Evolutionary conservation across 306 rosid species (phyloP).

Genomic region (Phaseolus lunatus): DNA sequence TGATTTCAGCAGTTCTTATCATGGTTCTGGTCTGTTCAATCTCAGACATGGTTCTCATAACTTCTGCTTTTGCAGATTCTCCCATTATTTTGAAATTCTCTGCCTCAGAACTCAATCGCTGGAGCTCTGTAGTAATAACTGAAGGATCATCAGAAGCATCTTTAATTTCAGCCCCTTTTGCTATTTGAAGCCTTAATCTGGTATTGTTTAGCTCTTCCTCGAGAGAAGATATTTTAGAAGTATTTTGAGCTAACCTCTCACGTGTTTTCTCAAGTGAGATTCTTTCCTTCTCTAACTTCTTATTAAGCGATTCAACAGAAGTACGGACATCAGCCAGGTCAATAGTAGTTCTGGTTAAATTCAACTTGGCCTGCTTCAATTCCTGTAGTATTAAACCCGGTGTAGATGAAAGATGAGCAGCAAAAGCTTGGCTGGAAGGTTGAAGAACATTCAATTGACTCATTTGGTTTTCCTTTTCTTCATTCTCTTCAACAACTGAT

Average conservation of each 20-base stretch:
- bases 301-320: conserved; percentile 63
- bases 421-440: conserved; percentile 40
- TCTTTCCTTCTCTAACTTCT: conserved; percentile 82
- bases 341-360: conserved; percentile 71
- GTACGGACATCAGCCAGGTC: conserved; percentile 78
- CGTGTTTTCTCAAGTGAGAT: conserved; percentile 74
- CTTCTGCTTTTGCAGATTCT: conserved; percentile 74
- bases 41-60: conserved; percentile 63
- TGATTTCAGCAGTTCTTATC: conserved; percentile 78
- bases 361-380: conserved; percentile 87
- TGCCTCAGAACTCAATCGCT: conserved; percentile 63
- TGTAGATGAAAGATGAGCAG: conserved; percentile 36
- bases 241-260: conserved; percentile 67
- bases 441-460: conserved; percentile 9
- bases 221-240: conserved; percentile 68
- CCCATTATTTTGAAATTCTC: conserved; percentile 71
- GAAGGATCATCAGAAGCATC: conserved; percentile 55
- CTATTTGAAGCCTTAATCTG: conserved; percentile 61
- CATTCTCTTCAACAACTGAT: conserved; percentile 30
- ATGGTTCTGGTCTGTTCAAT: conserved; percentile 72
- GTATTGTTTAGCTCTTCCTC: conserved; percentile 81
- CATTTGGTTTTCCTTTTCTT: conserved; percentile 38
- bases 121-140: conserved; percentile 72
- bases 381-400: conserved; percentile 62
- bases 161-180: conserved; percentile 63